Evolutionary conservation across 1,139 yeast genomes (phyloP), one percentile per base, ranked within the genome.

Genomic region (Hansenula lynferdii): DNA sequence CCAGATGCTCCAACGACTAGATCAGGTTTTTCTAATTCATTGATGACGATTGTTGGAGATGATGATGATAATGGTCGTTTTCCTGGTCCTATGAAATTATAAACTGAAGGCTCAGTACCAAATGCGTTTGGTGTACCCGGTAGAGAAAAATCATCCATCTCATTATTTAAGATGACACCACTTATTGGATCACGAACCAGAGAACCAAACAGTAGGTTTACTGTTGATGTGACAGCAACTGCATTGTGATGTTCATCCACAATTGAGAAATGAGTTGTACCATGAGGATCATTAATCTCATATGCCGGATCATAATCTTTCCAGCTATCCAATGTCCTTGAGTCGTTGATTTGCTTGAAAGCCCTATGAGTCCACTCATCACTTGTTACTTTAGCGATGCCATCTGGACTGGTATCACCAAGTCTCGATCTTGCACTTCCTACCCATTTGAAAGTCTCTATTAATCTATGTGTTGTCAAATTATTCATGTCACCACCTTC

Each of bases 101-200:
- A 84, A 18, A 78, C 65, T 0, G 96, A 86, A 0, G 97, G 96
- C 6, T 78, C 72, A 38, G 90, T 70, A 23, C 81, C 83, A 60
- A 89, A 92, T 12, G 90, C 83, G 61, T 92, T 92, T 27, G 75
- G 68, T 8, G 70, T 61, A 17, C 69, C 65, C 1, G 95, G 92
- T 29, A 77, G 69, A n/a, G 95, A 82, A 54, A 92, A 92, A 59
- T 92, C 97, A 60, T 92, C 97, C 97, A 92, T 90, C 59, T 92
- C 89, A 49, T 87, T 81, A 63, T 92, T 92, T 53, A 92, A 65
- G 8, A 92, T 71, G 12, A 92, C 67, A 2, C 97, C 97, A 0
- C 97, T 90, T 1, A 45, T 57, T 2, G 83, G 81, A 56, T 90
- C 97, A 55, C 83, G 85, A 7, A 90, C 80, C 52, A 80, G 57